A percentile compares a stretch with the other conserved stretches of the same genome.
phyloP scores from a whole-genome alignment of 2,329 filamentous ascomycete genomes.

The Penicillium sp. region DNA sequence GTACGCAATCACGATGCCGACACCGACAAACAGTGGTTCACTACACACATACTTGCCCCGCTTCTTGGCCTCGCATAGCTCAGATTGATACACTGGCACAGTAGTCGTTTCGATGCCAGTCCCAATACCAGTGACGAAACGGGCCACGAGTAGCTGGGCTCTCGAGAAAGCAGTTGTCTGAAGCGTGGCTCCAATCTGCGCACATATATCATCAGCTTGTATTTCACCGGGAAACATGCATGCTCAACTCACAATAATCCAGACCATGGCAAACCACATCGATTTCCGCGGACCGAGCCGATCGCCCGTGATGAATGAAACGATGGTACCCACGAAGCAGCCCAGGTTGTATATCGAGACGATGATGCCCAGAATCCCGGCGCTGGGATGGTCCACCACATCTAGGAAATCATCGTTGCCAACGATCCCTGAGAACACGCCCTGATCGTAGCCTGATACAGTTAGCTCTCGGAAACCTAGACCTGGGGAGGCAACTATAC shows the following conservation, averaged over 20 bases:
- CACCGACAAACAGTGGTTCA: conserved; percentile 39
- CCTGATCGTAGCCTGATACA: too few species aligned
- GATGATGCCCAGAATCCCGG: too few species aligned
- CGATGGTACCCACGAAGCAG: neutral
- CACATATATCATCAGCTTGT: neutral
- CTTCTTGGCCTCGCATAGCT: conserved; percentile 43
- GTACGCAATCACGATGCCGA: conserved; percentile 37
- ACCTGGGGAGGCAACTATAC: too few species aligned
- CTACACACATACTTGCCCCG: conserved; percentile 44
- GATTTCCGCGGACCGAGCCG: conserved; percentile 30
- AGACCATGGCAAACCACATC: conserved; percentile 36
- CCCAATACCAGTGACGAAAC: conserved; percentile 49
- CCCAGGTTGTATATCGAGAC: neutral
- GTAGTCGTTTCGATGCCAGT: conserved; percentile 44
- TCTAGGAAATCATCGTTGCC: too few species aligned
- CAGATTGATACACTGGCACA: conserved; percentile 43
- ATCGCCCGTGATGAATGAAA: conserved; percentile 30
- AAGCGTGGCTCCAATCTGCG: conserved; percentile 33
- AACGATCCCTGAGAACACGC: too few species aligned
- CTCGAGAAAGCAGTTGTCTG: conserved; percentile 33
- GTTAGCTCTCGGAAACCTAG: too few species aligned
- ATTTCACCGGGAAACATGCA: too few species aligned
- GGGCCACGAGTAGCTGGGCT: conserved; percentile 40
- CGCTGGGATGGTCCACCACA: too few species aligned
- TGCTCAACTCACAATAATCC: conserved; percentile 24